phyloP scores from a whole-genome alignment of 176 grass and related monocot genomes.

The Carex pumila region DNA sequence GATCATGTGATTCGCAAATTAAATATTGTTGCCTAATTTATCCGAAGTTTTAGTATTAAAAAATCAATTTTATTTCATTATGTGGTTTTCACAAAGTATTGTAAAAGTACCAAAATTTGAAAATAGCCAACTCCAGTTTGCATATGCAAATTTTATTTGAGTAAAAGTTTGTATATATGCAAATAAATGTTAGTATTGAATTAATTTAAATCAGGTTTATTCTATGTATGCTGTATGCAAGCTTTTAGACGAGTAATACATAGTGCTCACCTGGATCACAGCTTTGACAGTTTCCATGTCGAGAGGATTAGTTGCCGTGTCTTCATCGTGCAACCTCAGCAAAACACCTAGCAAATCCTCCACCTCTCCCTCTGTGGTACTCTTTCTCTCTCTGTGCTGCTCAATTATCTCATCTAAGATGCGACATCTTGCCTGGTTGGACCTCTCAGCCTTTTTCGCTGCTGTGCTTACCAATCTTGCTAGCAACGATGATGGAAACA shows the following conservation, averaged over 20 bases:
- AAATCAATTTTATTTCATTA: too few species aligned
- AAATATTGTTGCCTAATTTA: too few species aligned
- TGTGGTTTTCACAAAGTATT: too few species aligned
- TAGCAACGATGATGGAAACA: conserved; percentile 49
- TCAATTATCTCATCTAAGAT: background rate
- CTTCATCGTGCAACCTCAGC: conserved; percentile 36
- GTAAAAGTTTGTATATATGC: background rate
- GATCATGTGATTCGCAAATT: too few species aligned
- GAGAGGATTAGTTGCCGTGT: conserved; percentile 21
- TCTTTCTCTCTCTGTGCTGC: background rate
- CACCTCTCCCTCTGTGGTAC: background rate
- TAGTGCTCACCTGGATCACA: conserved; percentile 32
- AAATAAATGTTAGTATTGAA: background rate
- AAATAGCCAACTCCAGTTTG: background rate
- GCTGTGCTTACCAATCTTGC: conserved; percentile 12
- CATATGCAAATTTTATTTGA: background rate
- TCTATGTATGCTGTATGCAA: background rate
- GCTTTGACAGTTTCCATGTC: conserved; percentile 50
- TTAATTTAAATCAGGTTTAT: background rate
- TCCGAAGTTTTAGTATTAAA: too few species aligned
- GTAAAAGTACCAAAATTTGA: background rate
- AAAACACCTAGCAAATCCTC: conserved; percentile 46
- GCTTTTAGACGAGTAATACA: background rate
- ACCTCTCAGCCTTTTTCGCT: background rate
- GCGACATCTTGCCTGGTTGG: background rate